These are phyloP conservation scores for Glutinoglossum americanum DNA, from an alignment of 495 filamentous ascomycete genomes.

Conservation along the genomic window DNA sequence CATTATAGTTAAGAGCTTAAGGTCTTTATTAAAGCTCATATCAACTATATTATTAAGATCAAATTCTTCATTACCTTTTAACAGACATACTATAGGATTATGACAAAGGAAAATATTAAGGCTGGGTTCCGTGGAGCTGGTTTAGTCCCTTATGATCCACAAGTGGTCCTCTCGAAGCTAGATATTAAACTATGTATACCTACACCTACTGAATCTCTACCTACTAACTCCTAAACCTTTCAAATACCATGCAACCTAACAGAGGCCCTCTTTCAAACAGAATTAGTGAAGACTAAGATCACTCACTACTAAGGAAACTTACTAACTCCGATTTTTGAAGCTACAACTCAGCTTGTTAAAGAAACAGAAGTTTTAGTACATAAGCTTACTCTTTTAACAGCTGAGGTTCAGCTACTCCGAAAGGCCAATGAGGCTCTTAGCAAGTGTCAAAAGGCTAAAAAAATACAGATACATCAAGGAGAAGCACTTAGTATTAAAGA, in stretches of 20 bases:
- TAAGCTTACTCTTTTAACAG: conserved; percentile 6
- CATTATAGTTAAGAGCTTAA: conserved; percentile 7
- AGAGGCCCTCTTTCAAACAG: conserved; percentile 8
- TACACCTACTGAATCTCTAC: conserved; percentile 3
- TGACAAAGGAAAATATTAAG: neutral
- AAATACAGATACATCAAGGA: conserved; percentile 7
- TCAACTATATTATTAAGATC: conserved; percentile 7
- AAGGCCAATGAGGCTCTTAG: too few species aligned
- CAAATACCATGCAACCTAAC: conserved; percentile 8
- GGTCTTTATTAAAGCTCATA: neutral
- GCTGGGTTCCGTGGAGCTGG: neutral
- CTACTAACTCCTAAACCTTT: conserved; percentile 7
- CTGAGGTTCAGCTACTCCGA: too few species aligned
- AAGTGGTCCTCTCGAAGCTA: neutral
- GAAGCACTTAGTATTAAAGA: conserved; percentile 9
- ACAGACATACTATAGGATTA: neutral
- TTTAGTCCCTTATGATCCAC: neutral
- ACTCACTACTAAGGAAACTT: conserved; percentile 9
- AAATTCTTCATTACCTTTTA: conserved; percentile 4
- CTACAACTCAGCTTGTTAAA: conserved; percentile 7
- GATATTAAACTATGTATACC: conserved; percentile 6
- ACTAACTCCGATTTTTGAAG: conserved; percentile 7
- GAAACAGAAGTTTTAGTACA: conserved; percentile 6
- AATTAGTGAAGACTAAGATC: conserved; percentile 6
- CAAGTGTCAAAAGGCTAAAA: conserved; percentile 11